Percentiles rank a stretch among this genome's conserved stretches.
These are phyloP conservation scores for Nicotiana attenuata DNA, from an alignment of 257 asterid species.

Conservation along the genomic window DNA sequence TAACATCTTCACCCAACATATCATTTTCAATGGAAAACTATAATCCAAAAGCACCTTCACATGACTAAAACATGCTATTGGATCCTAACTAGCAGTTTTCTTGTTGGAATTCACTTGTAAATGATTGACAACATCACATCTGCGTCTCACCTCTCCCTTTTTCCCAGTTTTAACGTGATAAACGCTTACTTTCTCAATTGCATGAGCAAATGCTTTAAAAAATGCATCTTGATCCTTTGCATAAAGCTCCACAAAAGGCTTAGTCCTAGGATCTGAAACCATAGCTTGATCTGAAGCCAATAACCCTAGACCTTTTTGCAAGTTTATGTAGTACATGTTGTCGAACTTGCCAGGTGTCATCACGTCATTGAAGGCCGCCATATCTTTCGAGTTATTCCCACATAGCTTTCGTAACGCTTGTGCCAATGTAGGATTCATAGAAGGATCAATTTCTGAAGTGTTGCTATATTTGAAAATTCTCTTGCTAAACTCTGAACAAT, in stretches of 20 bases:
- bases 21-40: not conserved
- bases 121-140: conserved; percentile 60
- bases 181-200: conserved; percentile 56
- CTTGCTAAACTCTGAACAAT: conserved; percentile 58
- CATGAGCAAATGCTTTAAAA: conserved; percentile 47
- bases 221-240: conserved; percentile 58
- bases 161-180: conserved; percentile 44
- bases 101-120: conserved; percentile 1
- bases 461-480: conserved; percentile 47
- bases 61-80: not conserved
- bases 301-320: conserved; percentile 54
- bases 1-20: not conserved
- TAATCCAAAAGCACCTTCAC: not conserved
- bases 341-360: conserved; percentile 86
- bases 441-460: conserved; percentile 39
- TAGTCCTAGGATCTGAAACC: conserved; percentile 56
- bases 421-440: conserved; percentile 50
- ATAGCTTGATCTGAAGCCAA: conserved; percentile 57
- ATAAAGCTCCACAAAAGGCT: conserved; percentile 59
- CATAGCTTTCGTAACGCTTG: conserved; percentile 46
- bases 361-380: conserved; percentile 76
- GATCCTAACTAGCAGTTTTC: conserved; percentile 6
- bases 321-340: conserved; percentile 46
- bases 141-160: conserved; percentile 76
- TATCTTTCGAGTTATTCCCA: conserved; percentile 33